Evolutionary conservation across 2,329 filamentous ascomycete species (phyloP).

Genomic region (Chaetomium sp.): DNA sequence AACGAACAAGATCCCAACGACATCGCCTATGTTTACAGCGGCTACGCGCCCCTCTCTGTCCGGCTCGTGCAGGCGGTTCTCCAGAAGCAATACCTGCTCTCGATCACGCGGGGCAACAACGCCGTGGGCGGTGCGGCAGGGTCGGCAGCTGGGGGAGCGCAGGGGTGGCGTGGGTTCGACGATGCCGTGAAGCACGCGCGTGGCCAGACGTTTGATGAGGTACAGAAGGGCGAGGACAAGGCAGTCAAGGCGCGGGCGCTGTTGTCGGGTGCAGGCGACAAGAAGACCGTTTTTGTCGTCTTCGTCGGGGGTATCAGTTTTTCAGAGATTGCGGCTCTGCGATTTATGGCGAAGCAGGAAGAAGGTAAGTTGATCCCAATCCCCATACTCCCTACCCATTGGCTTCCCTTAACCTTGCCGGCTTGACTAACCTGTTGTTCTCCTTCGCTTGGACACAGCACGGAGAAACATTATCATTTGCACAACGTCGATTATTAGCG

Average conservation of each 20-base stretch:
- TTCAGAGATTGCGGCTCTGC: slow-evolving; percentile 87
- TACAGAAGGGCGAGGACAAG: slow-evolving; percentile 89
- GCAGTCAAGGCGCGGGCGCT: slow-evolving; percentile 80
- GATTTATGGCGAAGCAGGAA: slow-evolving; percentile 83
- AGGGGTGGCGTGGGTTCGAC: slow-evolving; percentile 91
- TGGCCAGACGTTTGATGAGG: slow-evolving; percentile 84
- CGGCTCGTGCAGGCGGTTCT: slow-evolving; percentile 87
- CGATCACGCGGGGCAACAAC: slow-evolving; percentile 59
- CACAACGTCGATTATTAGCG: slow-evolving; percentile 85
- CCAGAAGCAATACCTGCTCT: slow-evolving; percentile 78
- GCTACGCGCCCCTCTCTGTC: slow-evolving; percentile 88
- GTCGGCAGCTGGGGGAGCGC: slow-evolving; percentile 51
- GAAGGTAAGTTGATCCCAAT: slow-evolving; percentile 45
- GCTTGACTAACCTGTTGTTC: too few species aligned
- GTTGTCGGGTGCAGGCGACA: slow-evolving; percentile 65
- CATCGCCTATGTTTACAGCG: slow-evolving; percentile 95
- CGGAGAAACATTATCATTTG: slow-evolving; percentile 83
- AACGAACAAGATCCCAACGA: slow-evolving; percentile 92
- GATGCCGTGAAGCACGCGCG: slow-evolving; percentile 82
- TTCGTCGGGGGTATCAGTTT: slow-evolving; percentile 96
- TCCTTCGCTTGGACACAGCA: slow-evolving; percentile 34
- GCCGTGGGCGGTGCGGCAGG: slow-evolving; percentile 41
- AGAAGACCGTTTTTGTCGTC: slow-evolving; percentile 90
- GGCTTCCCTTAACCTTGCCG: not conserved
- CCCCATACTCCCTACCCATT: not conserved